Evolutionary conservation across 2,329 filamentous ascomycete species (phyloP).

Genomic region (Capronia coronata): DNA sequence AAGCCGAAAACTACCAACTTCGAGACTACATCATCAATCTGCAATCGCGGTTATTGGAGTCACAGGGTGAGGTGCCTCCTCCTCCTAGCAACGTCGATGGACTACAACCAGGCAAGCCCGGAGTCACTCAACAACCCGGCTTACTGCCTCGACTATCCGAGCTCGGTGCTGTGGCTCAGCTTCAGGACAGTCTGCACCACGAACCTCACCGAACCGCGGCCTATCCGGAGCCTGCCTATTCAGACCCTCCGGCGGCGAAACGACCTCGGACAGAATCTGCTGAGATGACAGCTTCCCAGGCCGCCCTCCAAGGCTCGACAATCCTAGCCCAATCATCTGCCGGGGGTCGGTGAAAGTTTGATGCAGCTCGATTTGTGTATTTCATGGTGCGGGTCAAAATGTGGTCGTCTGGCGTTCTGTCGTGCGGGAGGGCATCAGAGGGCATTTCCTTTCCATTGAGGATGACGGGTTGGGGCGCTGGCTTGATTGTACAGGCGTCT

Average conservation of each 20-base stretch:
- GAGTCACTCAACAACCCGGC: slow-evolving; percentile 17
- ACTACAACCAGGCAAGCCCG: slow-evolving; percentile 26
- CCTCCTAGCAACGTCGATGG: slow-evolving; percentile 30
- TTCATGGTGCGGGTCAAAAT: neutral
- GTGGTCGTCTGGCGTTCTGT: neutral
- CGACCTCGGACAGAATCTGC: slow-evolving; percentile 20
- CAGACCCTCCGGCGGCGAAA: slow-evolving; percentile 18
- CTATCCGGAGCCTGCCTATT: slow-evolving; percentile 25
- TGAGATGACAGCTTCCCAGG: slow-evolving; percentile 24
- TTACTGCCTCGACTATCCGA: slow-evolving; percentile 24
- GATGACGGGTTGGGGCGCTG: neutral
- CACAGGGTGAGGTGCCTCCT: slow-evolving; percentile 69
- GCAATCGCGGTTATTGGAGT: slow-evolving; percentile 77
- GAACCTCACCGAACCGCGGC: slow-evolving; percentile 16
- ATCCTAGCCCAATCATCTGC: slow-evolving; percentile 21
- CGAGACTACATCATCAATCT: slow-evolving; percentile 89
- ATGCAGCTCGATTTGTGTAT: neutral
- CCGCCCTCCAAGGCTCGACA: slow-evolving; percentile 22
- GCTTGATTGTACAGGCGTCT: neutral
- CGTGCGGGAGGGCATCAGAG: neutral
- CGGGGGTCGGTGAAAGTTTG: neutral
- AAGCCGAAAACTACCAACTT: slow-evolving; percentile 82
- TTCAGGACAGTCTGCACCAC: slow-evolving; percentile 17
- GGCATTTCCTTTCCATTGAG: neutral
- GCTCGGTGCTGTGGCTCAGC: slow-evolving; percentile 17